A percentile compares a stretch with the other conserved stretches of the same genome.
Conservation (phyloP, 495 filamentous ascomycete species). For the Aspergillus taichungensis region DNA sequence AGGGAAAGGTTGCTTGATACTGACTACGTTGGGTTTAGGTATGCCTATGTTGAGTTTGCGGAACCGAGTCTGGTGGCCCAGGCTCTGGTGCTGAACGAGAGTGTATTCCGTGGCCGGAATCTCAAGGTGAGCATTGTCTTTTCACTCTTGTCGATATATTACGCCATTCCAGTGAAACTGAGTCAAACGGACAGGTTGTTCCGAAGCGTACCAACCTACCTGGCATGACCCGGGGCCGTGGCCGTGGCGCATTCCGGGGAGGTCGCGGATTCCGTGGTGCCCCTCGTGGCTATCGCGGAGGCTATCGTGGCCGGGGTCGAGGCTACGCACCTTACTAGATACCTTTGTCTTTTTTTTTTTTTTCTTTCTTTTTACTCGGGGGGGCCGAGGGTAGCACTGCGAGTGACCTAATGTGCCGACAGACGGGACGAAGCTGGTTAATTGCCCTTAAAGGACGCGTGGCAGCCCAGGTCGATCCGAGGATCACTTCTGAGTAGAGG, state of each 20-base stretch:
- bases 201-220: slow-evolving; percentile 97
- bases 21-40: slow-evolving; percentile 51
- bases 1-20: slow-evolving; percentile 32
- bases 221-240: slow-evolving; percentile 77
- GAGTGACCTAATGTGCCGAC: neutral
- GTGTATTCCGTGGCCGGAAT: slow-evolving; percentile 87
- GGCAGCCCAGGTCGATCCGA: no score
- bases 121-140: slow-evolving; percentile 60
- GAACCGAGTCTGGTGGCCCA: slow-evolving; percentile 90
- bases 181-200: slow-evolving; percentile 52
- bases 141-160: neutral
- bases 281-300: slow-evolving; percentile 71
- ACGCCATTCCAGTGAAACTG: no score
- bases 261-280: slow-evolving; percentile 56
- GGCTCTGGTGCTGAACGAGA: slow-evolving; percentile 92
- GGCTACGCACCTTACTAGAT: slow-evolving; percentile 73
- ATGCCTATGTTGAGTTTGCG: slow-evolving; percentile 98
- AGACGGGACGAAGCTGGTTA: no score
- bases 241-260: slow-evolving; percentile 59
- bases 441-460: no score
- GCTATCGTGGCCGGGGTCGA: slow-evolving; percentile 65
- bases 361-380: no score
- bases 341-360: neutral
- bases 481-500: no score
- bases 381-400: neutral